A percentile compares a stretch with the other conserved stretches of the same genome.
Evolutionary conservation across 345 rosid species (phyloP).

Genomic region (Hypericum perforatum): DNA sequence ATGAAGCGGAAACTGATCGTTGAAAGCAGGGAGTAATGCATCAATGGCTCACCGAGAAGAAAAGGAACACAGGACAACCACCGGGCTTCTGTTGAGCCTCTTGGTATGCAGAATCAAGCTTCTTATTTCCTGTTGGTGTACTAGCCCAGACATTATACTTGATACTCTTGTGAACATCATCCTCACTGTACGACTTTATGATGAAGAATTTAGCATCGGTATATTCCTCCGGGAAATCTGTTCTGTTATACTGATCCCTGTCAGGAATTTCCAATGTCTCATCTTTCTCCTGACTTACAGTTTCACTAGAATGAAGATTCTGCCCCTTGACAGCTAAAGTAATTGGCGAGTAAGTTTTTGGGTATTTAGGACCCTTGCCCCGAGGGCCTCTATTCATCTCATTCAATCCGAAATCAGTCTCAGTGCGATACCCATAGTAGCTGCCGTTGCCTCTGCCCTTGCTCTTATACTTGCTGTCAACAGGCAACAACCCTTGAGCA

Average conservation of each 20-base stretch:
- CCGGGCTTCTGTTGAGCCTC: conserved; percentile 41
- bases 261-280: neutral
- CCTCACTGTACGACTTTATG: conserved; percentile 75
- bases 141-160: conserved; percentile 74
- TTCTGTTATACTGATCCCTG: conserved; percentile 27
- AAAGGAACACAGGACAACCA: conserved; percentile 53
- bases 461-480: conserved; percentile 35
- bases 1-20: conserved; percentile 2
- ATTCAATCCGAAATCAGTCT: too few relatives aligned
- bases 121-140: conserved; percentile 67
- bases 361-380: conserved; percentile 1
- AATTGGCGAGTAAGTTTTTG: conserved; percentile 1
- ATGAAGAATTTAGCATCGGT: conserved; percentile 54
- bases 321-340: conserved; percentile 4
- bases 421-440: neutral
- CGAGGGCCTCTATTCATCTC: too few relatives aligned
- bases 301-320: conserved; percentile 3
- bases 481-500: conserved; percentile 54
- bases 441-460: conserved; percentile 6
- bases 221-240: conserved; percentile 41
- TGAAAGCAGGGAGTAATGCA: neutral
- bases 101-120: conserved; percentile 52
- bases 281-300: conserved; percentile 1
- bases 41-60: conserved; percentile 58
- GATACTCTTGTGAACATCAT: conserved; percentile 77